Evolutionary conservation across 352 stramenopile species (phyloP).

Genomic region (Globisporangium cederbergense): DNA sequence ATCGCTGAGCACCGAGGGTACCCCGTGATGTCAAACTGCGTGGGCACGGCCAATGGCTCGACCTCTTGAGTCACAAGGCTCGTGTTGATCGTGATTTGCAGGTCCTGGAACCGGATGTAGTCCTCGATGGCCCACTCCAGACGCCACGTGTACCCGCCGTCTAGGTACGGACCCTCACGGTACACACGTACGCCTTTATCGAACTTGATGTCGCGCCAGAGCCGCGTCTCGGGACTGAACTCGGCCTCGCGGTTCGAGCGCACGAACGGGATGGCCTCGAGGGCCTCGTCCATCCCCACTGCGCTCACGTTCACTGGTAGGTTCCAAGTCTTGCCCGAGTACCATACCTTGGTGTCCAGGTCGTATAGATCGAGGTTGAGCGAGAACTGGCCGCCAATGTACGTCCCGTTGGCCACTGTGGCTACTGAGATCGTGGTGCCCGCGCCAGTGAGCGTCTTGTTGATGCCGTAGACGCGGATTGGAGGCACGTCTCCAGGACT

Average conservation of each 20-base stretch:
- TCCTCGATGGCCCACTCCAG: constrained; percentile 73
- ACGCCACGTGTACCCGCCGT: constrained; percentile 70
- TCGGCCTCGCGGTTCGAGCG: constrained; percentile 64
- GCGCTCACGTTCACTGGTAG: constrained; percentile 71
- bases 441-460: constrained; percentile 24
- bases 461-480: constrained; percentile 38
- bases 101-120: constrained; percentile 66
- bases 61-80: constrained; percentile 61
- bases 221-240: constrained; percentile 47
- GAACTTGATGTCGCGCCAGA: constrained; percentile 51
- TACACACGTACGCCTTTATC: constrained; percentile 74
- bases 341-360: constrained; percentile 29
- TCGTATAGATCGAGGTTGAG: constrained; percentile 54
- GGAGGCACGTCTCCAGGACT: constrained; percentile 63
- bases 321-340: constrained; percentile 52
- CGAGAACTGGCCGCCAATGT: constrained; percentile 58
- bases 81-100: constrained; percentile 58
- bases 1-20: constrained; percentile 47
- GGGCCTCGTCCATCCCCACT: constrained; percentile 65
- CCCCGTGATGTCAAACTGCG: constrained; percentile 39
- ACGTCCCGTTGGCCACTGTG: constrained; percentile 72
- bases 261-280: constrained; percentile 66
- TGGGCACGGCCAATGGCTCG: constrained; percentile 50
- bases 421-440: constrained; percentile 24
- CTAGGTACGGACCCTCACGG: constrained; percentile 59